phyloP scores from a whole-genome alignment of 208 protist genomes.

The Crithidia mellificae region DNA sequence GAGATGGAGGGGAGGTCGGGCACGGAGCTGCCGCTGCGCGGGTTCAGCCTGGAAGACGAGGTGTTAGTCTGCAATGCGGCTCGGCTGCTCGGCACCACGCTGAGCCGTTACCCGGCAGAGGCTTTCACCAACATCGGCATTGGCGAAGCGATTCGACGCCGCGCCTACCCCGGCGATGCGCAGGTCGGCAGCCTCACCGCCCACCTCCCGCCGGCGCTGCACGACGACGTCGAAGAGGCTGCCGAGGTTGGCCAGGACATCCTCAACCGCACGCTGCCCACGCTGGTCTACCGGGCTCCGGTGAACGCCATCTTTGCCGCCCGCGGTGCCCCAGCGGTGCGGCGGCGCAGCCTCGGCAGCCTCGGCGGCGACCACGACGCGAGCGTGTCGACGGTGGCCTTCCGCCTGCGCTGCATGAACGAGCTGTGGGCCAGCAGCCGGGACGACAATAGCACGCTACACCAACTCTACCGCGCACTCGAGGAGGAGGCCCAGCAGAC shows the following conservation, averaged over 20 bases:
- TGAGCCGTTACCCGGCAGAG: slow-evolving; percentile 68
- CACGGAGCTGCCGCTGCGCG: slow-evolving; percentile 14
- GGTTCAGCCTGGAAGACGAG: slow-evolving; percentile 69
- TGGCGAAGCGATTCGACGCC: slow-evolving; percentile 46
- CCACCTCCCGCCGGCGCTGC: slow-evolving; percentile 55
- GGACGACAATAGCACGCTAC: slow-evolving; percentile 81
- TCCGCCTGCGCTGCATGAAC: slow-evolving; percentile 73
- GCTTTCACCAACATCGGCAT: slow-evolving; percentile 55
- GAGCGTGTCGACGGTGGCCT: slow-evolving; percentile 77
- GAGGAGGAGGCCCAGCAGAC: slow-evolving; percentile 50
- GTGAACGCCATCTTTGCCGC: slow-evolving; percentile 78
- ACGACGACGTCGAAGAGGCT: slow-evolving; percentile 71
- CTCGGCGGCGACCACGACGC: slow-evolving; percentile 47
- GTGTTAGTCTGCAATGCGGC: slow-evolving; percentile 48
- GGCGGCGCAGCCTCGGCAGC: slow-evolving; percentile 46
- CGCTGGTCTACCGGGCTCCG: slow-evolving; percentile 76
- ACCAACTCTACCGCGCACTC: slow-evolving; percentile 72
- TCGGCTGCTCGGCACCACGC: slow-evolving; percentile 69
- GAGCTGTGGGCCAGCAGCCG: slow-evolving; percentile 78
- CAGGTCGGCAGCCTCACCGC: slow-evolving; percentile 25
- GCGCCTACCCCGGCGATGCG: slow-evolving; percentile 35
- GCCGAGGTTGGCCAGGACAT: slow-evolving; percentile 62
- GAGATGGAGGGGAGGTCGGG: slow-evolving; percentile 14
- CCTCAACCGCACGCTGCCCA: slow-evolving; percentile 29
- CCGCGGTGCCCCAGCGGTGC: slow-evolving; percentile 36